Base-by-base conservation (phyloP, 1,139 yeast species). In the Suhomyces ambrosiae region DNA sequence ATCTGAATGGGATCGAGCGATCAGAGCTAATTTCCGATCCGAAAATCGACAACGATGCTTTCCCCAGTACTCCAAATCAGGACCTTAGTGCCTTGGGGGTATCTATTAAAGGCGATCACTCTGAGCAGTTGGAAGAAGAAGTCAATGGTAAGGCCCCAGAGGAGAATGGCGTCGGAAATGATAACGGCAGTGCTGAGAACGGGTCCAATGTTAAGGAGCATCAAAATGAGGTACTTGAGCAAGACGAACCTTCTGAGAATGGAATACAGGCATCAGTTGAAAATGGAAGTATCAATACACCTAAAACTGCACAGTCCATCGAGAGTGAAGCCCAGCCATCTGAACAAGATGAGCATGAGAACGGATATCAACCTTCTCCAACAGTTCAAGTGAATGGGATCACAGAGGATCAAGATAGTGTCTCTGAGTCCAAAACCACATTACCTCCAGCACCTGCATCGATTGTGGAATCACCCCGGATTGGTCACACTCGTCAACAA, bases 391-490 rank as follows among this genome's bases (percentile, higher is more conserved):
- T 27, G 3, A 28, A 17, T 17, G 23, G 15, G 15, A 15, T 11
- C 7, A 19, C 22, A 7, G n/a, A n/a, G n/a, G n/a, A n/a, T n/a
- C n/a, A n/a, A n/a, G n/a, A n/a, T n/a, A n/a, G n/a, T n/a, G n/a
- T n/a, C n/a, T n/a, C n/a, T n/a, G n/a, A n/a, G n/a, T n/a, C n/a
- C n/a, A n/a, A n/a, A n/a, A n/a, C n/a, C n/a, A n/a, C n/a, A n/a
- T n/a, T n/a, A n/a, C n/a, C n/a, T 13, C 16, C 32, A 13, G 33
- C 23, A 17, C 33, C 22, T 8, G 41, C 29, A 49, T 50, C 34
- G 37, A 45, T 8, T 56, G 60, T 23, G 5, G 32, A 30, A 8
- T 33, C 38, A 5, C 38, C 41, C 4, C 23, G 30, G 9, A 22
- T 34, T 8, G 41, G 38, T 5, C 36, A 38, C 23, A 16, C 21